phyloP scores from a whole-genome alignment of 495 filamentous ascomycete genomes.

The Saxispiralis lemnorum region DNA sequence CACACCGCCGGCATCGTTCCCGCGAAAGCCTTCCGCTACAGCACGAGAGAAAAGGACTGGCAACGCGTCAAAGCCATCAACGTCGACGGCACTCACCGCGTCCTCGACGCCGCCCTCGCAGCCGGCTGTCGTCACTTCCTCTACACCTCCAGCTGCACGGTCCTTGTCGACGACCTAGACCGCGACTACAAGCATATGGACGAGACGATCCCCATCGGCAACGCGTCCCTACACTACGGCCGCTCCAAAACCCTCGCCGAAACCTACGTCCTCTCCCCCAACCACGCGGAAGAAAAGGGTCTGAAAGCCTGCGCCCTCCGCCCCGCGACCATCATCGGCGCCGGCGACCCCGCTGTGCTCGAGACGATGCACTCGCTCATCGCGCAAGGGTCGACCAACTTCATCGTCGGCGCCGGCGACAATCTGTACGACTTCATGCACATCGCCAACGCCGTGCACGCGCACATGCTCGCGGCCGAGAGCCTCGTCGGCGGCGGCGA shows the following conservation, averaged over 20 bases:
- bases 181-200: slow-evolving; percentile 36
- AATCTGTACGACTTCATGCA: slow-evolving; percentile 49
- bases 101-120: slow-evolving; percentile 22
- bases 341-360: slow-evolving; percentile 36
- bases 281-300: slow-evolving; percentile 19
- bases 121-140: slow-evolving; percentile 26
- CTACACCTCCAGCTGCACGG: slow-evolving; percentile 36
- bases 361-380: slow-evolving; percentile 40
- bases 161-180: slow-evolving; percentile 37
- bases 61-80: slow-evolving; percentile 25
- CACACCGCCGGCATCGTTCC: slow-evolving; percentile 24
- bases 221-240: slow-evolving; percentile 36
- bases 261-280: slow-evolving; percentile 34
- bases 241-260: slow-evolving; percentile 45
- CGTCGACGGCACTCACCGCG: slow-evolving; percentile 28
- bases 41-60: slow-evolving; percentile 10
- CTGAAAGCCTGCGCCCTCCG: slow-evolving; percentile 38
- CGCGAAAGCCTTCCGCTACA: slow-evolving; percentile 16
- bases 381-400: slow-evolving; percentile 35
- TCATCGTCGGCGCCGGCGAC: slow-evolving; percentile 36
- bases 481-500: slow-evolving; percentile 37
- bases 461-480: slow-evolving; percentile 43
- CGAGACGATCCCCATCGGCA: slow-evolving; percentile 34
- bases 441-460: slow-evolving; percentile 42
- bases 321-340: slow-evolving; percentile 40